A percentile compares a stretch with the other conserved stretches of the same genome.
Conservation (phyloP, 345 rosid species). For the Erysimum cheiranthoides region DNA sequence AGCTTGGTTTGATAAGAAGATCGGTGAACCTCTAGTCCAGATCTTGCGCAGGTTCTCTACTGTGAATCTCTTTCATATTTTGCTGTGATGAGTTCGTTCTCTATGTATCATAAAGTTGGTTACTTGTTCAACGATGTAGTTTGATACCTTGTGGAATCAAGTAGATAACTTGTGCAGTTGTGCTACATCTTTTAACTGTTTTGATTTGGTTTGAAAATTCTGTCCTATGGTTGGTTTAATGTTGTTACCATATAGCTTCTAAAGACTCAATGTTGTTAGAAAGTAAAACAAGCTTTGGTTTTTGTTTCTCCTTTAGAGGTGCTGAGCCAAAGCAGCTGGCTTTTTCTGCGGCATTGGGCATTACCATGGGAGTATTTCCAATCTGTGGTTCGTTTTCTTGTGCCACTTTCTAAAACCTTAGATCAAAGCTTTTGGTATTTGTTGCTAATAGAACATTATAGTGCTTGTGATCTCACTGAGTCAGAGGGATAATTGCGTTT, state of each 20-base stretch:
- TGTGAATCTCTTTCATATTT: not conserved
- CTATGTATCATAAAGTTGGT: not conserved
- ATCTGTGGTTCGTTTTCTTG: slow-evolving; percentile 74
- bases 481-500: slow-evolving; percentile 18
- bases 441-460: not conserved
- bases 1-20: slow-evolving; percentile 61
- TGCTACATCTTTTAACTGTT: not conserved
- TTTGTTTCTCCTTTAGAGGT: slow-evolving; percentile 54
- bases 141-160: not conserved
- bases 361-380: slow-evolving; percentile 87
- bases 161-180: slow-evolving; percentile 4
- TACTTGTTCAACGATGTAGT: slow-evolving; percentile 3
- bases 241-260: too few relatives aligned
- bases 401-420: not conserved
- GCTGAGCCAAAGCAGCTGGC: slow-evolving; percentile 92
- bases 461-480: slow-evolving; percentile 5
- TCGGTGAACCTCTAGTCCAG: slow-evolving; percentile 73
- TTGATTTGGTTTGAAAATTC: not conserved
- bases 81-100: not conserved
- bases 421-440: not conserved
- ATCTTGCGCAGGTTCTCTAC: slow-evolving; percentile 68
- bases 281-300: not conserved
- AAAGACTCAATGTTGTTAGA: slow-evolving; percentile 18
- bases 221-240: too few relatives aligned
- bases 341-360: slow-evolving; percentile 87